Conservation (phyloP, 768 basidiomycete species). For the Boletus rubescentipes region DNA sequence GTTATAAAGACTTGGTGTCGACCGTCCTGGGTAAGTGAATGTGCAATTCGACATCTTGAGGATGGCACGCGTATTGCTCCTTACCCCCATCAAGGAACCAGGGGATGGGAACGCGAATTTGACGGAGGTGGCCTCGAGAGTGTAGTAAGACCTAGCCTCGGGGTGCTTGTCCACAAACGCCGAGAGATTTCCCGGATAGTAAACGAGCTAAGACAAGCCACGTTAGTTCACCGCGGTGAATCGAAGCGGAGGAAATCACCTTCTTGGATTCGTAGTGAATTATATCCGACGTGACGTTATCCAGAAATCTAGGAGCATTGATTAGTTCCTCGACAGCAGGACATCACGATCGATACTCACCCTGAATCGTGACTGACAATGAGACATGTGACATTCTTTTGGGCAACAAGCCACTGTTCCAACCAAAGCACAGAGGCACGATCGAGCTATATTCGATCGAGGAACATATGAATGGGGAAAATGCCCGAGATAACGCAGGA, state of each 20-base stretch:
- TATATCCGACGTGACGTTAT: conserved; percentile 94
- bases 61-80: conserved; percentile 94
- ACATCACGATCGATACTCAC: conserved; percentile 42
- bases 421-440: conserved; percentile 88
- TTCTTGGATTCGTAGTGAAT: conserved; percentile 97
- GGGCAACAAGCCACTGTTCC: conserved; percentile 79
- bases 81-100: conserved; percentile 94
- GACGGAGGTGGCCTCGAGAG: conserved; percentile 87
- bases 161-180: conserved; percentile 88
- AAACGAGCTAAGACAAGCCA: conserved; percentile 62
- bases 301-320: conserved; percentile 68
- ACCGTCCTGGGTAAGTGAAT: conserved; percentile 88
- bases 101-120: conserved; percentile 96
- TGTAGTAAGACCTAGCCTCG: conserved; percentile 96
- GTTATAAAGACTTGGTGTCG: conserved; percentile 76
- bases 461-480: conserved; percentile 15
- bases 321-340: conserved; percentile 7
- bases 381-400: conserved; percentile 84
- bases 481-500: conserved; percentile 15
- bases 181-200: conserved; percentile 92
- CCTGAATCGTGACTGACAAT: conserved; percentile 97
- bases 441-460: conserved; percentile 55
- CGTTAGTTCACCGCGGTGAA: conserved; percentile 18
- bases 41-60: conserved; percentile 90
- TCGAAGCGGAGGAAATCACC: conserved; percentile 36